phyloP scores from a whole-genome alignment of 2,329 filamentous ascomycete species.

The Pseudogymnoascus sp. region DNA sequence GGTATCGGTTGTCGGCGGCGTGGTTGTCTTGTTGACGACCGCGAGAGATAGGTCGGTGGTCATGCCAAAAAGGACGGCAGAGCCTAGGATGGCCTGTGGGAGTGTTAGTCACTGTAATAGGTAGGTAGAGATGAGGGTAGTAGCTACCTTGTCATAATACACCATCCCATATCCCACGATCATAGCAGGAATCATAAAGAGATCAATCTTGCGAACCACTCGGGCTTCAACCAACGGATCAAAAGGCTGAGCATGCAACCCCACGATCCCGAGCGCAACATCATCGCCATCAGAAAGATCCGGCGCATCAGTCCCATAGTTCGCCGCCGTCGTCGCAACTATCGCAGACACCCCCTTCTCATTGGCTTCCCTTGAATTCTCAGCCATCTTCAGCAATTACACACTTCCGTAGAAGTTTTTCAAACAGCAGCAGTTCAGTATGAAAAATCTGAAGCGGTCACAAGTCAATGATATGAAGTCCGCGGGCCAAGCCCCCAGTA shows the following conservation, averaged over 20 bases:
- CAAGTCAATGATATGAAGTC: not conserved
- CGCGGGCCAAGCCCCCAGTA: not conserved
- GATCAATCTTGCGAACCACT: constrained; percentile 58
- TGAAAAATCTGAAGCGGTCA: not conserved
- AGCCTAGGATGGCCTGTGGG: constrained; percentile 58
- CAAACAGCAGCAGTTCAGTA: not conserved
- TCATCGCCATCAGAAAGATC: constrained; percentile 17
- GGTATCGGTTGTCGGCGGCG: constrained; percentile 52
- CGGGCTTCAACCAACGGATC: constrained; percentile 46
- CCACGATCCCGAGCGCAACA: constrained; percentile 25
- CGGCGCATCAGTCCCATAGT: not conserved
- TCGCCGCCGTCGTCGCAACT: not conserved
- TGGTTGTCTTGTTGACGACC: constrained; percentile 38
- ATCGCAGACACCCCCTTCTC: not conserved
- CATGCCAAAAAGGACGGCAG: constrained; percentile 62
- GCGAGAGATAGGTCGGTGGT: constrained; percentile 56
- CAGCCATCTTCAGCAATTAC: constrained; percentile 2
- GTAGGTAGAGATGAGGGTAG: constrained; percentile 14
- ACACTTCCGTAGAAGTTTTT: not conserved
- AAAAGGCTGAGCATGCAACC: constrained; percentile 21
- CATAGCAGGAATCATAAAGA: constrained; percentile 61
- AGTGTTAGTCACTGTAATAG: not conserved
- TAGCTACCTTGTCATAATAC: constrained; percentile 56
- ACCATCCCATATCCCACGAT: constrained; percentile 55
- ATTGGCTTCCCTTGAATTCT: not conserved